A percentile compares a stretch with the other conserved stretches of the same genome.
phyloP scores from a whole-genome alignment of 805 yeast species.

The Wickerhamiella sergipiensis region DNA sequence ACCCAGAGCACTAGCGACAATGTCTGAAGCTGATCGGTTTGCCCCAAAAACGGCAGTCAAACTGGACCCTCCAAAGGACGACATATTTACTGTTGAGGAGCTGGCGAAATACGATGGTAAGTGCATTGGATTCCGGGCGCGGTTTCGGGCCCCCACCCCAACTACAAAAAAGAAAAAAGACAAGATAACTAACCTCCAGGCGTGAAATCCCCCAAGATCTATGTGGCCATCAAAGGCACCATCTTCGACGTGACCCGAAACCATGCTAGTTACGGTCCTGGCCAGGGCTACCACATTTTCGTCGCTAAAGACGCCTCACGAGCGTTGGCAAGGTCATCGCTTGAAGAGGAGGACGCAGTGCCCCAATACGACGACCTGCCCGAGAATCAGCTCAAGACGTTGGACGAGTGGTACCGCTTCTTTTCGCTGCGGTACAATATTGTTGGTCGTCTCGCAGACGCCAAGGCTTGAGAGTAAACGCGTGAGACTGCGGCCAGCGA shows the following conservation, averaged over 20 bases:
- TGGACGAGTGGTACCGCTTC: slow-evolving; percentile 61
- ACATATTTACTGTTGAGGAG: slow-evolving; percentile 30
- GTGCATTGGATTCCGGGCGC: slow-evolving; percentile 11
- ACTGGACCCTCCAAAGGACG: slow-evolving; percentile 38
- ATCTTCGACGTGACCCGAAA: slow-evolving; percentile 69
- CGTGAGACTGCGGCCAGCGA: not conserved
- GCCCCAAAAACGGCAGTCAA: slow-evolving; percentile 43
- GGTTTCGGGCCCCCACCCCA: too few species aligned
- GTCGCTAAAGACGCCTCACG: slow-evolving; percentile 70
- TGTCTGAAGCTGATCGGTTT: slow-evolving; percentile 25
- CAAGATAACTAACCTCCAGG: slow-evolving; percentile 20
- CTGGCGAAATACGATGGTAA: slow-evolving; percentile 35
- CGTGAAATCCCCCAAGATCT: slow-evolving; percentile 33
- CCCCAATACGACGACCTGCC: slow-evolving; percentile 31
- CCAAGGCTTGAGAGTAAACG: not conserved
- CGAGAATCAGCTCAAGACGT: slow-evolving; percentile 43
- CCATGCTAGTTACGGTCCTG: slow-evolving; percentile 58
- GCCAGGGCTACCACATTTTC: slow-evolving; percentile 54
- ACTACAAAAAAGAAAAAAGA: not conserved
- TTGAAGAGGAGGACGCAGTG: slow-evolving; percentile 39
- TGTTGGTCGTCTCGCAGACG: slow-evolving; percentile 24
- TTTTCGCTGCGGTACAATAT: slow-evolving; percentile 44
- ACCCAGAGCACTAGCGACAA: not conserved
- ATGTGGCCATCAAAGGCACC: slow-evolving; percentile 62
- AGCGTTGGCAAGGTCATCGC: slow-evolving; percentile 56